Evolutionary conservation across 805 yeast genomes (phyloP).

Genomic region (Cyberlindnera xylosilytica): DNA sequence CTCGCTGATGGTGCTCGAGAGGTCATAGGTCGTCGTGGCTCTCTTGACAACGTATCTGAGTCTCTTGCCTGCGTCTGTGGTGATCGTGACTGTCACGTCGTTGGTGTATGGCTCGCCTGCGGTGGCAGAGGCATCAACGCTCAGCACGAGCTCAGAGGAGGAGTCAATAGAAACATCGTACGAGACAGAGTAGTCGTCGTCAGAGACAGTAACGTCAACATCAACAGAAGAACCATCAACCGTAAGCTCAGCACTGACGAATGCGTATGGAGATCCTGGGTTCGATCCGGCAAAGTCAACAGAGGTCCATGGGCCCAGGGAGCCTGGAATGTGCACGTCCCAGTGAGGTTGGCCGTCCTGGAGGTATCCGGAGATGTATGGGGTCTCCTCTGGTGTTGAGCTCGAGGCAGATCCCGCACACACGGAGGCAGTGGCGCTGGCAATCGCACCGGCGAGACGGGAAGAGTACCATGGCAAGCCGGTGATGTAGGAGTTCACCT

Average conservation of each 20-base stretch:
- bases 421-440: conserved; percentile 13
- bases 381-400: not conserved
- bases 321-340: conserved; percentile 19
- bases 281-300: conserved; percentile 14
- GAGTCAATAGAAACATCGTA: not conserved
- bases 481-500: conserved; percentile 25
- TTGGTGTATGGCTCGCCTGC: conserved; percentile 6
- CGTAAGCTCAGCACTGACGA: conserved; percentile 8
- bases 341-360: conserved; percentile 22
- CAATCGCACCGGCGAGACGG: conserved; percentile 12
- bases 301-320: conserved; percentile 18
- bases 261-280: conserved; percentile 15
- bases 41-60: conserved; percentile 11
- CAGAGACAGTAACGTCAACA: conserved; percentile 5
- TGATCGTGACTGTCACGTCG: conserved; percentile 1
- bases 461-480: conserved; percentile 31
- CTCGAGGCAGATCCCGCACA: not conserved
- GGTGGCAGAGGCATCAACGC: conserved; percentile 2
- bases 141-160: conserved; percentile 3
- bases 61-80: conserved; percentile 1
- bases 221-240: conserved; percentile 9
- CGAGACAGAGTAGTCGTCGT: conserved; percentile 1
- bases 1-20: conserved; percentile 7
- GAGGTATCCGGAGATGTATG: conserved; percentile 20
- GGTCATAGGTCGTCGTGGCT: conserved; percentile 7